Conservation (phyloP, 176 grass and related monocot species). For the Lolium rigidum region DNA sequence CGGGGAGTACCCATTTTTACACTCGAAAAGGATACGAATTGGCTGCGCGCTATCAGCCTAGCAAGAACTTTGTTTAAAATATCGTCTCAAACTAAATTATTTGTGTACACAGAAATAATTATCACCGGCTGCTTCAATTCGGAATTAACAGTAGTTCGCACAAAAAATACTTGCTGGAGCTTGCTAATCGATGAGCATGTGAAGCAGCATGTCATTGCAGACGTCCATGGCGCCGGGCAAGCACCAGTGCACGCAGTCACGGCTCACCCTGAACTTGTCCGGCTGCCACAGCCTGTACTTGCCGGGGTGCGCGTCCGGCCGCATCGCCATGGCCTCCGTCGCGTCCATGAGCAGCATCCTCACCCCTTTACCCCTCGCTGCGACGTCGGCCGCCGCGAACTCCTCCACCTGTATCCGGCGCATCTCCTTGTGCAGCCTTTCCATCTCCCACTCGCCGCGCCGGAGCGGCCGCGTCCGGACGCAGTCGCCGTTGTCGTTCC, state of each 20-base stretch:
- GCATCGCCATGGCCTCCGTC: conserved; percentile 42
- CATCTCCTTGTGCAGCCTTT: conserved; percentile 50
- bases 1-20: too few species aligned
- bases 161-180: too few species aligned
- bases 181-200: conserved; percentile 31
- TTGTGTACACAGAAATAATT: too few species aligned
- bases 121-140: too few species aligned
- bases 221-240: conserved; percentile 61
- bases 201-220: conserved; percentile 64
- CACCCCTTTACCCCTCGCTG: background rate
- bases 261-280: conserved; percentile 33
- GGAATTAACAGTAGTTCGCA: too few species aligned
- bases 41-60: too few species aligned
- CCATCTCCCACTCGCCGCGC: conserved; percentile 49
- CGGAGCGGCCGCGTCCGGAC: conserved; percentile 38
- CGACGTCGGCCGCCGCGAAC: conserved; percentile 35
- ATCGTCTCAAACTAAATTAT: too few species aligned
- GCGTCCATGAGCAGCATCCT: conserved; percentile 44
- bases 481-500: conserved; percentile 56
- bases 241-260: conserved; percentile 74
- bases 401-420: conserved; percentile 54
- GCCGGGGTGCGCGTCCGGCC: conserved; percentile 66
- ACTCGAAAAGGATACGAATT: too few species aligned
- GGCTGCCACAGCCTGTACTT: conserved; percentile 42
- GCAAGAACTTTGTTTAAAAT: too few species aligned